Evolutionary conservation across 2,329 filamentous ascomycete genomes (phyloP), one percentile per base, ranked within the genome.

Genomic region (Sclerotiophoma versabilis): DNA sequence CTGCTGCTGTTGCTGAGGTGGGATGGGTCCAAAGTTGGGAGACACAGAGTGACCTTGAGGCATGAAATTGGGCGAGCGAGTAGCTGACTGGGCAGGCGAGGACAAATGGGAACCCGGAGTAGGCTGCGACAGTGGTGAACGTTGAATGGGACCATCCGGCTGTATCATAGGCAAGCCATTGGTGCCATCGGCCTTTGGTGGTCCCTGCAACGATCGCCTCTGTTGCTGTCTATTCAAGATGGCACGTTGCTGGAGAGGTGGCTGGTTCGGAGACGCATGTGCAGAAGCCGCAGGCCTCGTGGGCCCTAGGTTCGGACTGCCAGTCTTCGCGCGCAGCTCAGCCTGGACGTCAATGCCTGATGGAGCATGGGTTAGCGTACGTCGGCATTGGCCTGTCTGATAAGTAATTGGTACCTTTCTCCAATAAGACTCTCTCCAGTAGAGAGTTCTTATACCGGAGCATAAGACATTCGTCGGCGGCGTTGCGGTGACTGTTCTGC

Each of bases 361-460:
- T 53, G 46, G 46, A 59, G 53, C 46, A 51, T 17, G 43, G 20
- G 59, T 69, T 57, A 70, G 68, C 58, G 55, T 39, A 25, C 38
- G 49, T 50, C n/a, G 39, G 34, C 8, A n/a, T 22, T 30, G 37
- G 45, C 33, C 42, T 30, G 23, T 17, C 30, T 19, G 42, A 39
- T 51, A 48, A 42, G 42, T 53, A 49, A 25, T 30, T 47, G 51
- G 52, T 78, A 95, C 92, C 93, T 83, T 98, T 98, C 79, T 99
- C 95, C 30, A 99, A 84, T 47, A 99, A 84, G 70, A 99, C 96
- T 54, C 95, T 87, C 79, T 99, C 95, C 29, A 99, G 84, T 42
- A 98, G 81, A 33, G 95, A 98, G 76, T 98, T 99, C 81, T 98
- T 98, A 77, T 98, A 99, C 54, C 95, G 89, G 67, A 99, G 83